These are phyloP conservation scores for Hymenoscyphus linearis DNA, from an alignment of 2,329 filamentous ascomycete genomes.

Conservation along the genomic window DNA sequence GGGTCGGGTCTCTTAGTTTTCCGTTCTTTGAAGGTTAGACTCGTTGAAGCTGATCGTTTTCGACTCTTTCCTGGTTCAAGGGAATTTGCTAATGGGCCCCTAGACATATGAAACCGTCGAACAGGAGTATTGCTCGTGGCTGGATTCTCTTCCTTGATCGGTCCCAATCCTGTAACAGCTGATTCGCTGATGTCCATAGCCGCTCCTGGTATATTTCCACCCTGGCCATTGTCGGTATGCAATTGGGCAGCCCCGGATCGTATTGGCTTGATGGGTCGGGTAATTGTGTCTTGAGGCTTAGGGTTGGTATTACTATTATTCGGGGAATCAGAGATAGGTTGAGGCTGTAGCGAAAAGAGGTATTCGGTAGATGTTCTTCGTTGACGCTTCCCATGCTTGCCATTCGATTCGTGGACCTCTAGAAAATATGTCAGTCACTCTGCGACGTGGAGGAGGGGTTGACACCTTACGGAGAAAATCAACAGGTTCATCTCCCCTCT, in stretches of 20 bases:
- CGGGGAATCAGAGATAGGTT: not conserved
- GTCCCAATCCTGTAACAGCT: not conserved
- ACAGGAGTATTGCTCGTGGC: constrained; percentile 31
- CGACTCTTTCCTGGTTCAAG: constrained; percentile 4
- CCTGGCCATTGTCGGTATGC: not conserved
- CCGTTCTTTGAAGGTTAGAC: constrained; percentile 50
- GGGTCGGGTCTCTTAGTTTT: constrained; percentile 32
- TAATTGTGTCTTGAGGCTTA: constrained; percentile 6
- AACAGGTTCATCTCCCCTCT: constrained; percentile 31
- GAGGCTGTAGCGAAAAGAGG: constrained; percentile 28
- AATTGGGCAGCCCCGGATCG: constrained; percentile 8
- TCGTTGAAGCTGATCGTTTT: constrained; percentile 18
- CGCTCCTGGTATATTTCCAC: not conserved
- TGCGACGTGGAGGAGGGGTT: not conserved
- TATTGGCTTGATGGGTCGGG: constrained; percentile 21
- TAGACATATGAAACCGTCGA: constrained; percentile 52
- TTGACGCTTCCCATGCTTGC: constrained; percentile 25
- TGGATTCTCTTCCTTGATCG: not conserved
- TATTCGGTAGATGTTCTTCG: constrained; percentile 20
- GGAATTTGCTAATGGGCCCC: constrained; percentile 20
- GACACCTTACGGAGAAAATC: constrained; percentile 30
- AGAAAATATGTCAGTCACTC: constrained; percentile 1
- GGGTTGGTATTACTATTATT: constrained; percentile 3
- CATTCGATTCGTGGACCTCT: constrained; percentile 29
- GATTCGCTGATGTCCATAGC: not conserved